Evolutionary conservation across 805 yeast genomes (phyloP).

Genomic region (Lipomyces lipofer): DNA sequence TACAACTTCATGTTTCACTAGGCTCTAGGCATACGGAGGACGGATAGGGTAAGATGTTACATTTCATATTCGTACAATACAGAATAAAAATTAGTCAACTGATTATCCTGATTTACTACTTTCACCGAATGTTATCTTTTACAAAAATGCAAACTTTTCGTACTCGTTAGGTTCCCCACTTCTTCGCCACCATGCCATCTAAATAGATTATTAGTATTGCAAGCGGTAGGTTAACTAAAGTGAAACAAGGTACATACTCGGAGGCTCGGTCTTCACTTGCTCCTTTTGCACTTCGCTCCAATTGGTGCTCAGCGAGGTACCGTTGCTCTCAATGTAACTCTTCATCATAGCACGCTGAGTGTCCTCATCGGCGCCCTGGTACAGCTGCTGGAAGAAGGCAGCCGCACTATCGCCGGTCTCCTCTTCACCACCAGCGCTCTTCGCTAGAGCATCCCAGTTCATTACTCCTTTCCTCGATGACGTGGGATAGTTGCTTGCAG

Average conservation of each 20-base stretch:
- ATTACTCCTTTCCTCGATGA: constrained; percentile 60
- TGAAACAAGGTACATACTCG: constrained; percentile 38
- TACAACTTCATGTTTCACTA: no score
- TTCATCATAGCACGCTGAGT: constrained; percentile 95
- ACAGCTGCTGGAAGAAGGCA: constrained; percentile 72
- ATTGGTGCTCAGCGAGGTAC: constrained; percentile 88
- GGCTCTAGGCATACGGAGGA: no score
- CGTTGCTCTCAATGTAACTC: constrained; percentile 88
- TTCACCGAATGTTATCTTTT: no score
- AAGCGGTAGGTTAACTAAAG: no score
- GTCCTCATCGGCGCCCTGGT: constrained; percentile 80
- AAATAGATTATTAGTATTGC: no score
- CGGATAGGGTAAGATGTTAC: no score
- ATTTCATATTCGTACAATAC: no score
- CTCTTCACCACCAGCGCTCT: constrained; percentile 41
- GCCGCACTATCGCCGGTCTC: constrained; percentile 49
- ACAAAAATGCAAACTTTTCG: not conserved
- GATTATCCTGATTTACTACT: not conserved
- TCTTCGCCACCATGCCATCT: constrained; percentile 29
- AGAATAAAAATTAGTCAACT: not conserved
- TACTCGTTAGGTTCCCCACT: constrained; percentile 12
- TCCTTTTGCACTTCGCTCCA: constrained; percentile 83
- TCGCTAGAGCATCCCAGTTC: constrained; percentile 59
- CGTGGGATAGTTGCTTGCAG: constrained; percentile 52
- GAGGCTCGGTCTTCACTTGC: constrained; percentile 67